Conservation (phyloP, 176 grass and related monocot species). For the Olyra latifolia region DNA sequence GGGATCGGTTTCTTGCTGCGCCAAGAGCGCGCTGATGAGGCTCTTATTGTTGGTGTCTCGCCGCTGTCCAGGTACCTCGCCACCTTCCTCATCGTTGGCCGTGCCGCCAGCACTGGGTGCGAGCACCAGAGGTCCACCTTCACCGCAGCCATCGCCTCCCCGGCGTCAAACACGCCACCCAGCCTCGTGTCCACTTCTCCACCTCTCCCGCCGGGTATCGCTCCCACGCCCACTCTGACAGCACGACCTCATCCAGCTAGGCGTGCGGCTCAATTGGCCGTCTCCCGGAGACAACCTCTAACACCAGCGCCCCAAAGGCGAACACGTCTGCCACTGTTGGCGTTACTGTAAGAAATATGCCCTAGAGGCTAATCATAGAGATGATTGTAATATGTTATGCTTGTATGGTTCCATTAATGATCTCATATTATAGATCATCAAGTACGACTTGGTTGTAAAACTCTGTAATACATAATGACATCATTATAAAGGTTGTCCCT, state of each 20-base stretch:
- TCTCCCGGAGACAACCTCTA: constrained; percentile 69
- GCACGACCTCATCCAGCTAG: constrained; percentile 59
- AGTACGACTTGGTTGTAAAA: no score
- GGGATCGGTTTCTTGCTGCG: constrained; percentile 44
- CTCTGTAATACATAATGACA: no score
- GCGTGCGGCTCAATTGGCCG: constrained; percentile 67
- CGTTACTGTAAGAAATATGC: no score
- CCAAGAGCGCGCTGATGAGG: constrained; percentile 49
- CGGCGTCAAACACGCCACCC: constrained; percentile 38
- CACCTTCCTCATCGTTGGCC: constrained; percentile 74
- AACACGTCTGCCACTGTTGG: constrained; percentile 81
- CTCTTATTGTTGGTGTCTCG: constrained; percentile 12
- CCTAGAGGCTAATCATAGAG: no score
- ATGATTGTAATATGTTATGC: no score
- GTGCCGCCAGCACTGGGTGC: constrained; percentile 36
- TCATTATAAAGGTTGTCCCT: no score
- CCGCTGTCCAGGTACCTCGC: constrained; percentile 66
- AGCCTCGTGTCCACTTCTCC: constrained; percentile 61
- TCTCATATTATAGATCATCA: no score
- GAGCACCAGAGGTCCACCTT: constrained; percentile 79
- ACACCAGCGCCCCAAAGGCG: constrained; percentile 72
- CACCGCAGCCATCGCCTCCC: constrained; percentile 48
- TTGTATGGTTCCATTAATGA: no score
- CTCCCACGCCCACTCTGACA: constrained; percentile 78
- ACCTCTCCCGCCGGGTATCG: constrained; percentile 46